Percentiles rank a stretch among this genome's conserved stretches.
Evolutionary conservation across 352 stramenopile species (phyloP).

Genomic region (Pythium apleroticum): DNA sequence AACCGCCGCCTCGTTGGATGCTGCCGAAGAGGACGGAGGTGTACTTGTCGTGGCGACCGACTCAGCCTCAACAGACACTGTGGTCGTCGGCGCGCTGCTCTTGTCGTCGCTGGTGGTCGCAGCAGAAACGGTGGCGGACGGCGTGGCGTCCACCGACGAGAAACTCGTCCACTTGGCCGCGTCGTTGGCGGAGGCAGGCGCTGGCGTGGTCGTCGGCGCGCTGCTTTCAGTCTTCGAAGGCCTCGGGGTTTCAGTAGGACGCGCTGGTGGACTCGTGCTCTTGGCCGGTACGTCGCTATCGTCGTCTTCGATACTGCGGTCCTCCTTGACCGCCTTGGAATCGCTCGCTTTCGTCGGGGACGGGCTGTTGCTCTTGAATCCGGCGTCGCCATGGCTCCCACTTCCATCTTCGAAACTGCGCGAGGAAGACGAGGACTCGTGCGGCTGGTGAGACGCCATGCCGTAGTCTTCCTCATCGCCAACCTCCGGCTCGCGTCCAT

Average conservation of each 20-base stretch:
- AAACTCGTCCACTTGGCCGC: slow-evolving; percentile 1
- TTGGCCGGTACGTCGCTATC: background rate
- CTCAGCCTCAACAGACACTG: background rate
- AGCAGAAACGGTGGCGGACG: background rate
- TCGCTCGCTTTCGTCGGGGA: background rate
- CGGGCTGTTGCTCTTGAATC: background rate
- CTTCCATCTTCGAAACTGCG: background rate
- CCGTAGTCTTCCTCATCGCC: background rate
- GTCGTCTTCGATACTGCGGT: slow-evolving; percentile 2
- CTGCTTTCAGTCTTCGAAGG: background rate
- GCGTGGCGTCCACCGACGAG: background rate
- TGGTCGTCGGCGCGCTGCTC: background rate
- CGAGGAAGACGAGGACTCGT: background rate
- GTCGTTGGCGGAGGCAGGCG: background rate
- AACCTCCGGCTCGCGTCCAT: background rate
- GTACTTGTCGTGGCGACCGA: background rate
- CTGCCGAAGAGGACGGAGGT: background rate
- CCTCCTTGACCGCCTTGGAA: background rate
- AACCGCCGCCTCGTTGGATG: background rate
- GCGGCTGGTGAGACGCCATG: background rate
- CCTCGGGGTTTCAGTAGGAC: background rate
- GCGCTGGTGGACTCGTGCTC: background rate
- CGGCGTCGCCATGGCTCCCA: slow-evolving; percentile 4
- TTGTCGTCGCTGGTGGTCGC: slow-evolving; percentile 7
- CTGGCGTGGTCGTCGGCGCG: background rate